Evolutionary conservation across 2,329 filamentous ascomycete species (phyloP).

Genomic region (Chrysosporium keratinophilum): DNA sequence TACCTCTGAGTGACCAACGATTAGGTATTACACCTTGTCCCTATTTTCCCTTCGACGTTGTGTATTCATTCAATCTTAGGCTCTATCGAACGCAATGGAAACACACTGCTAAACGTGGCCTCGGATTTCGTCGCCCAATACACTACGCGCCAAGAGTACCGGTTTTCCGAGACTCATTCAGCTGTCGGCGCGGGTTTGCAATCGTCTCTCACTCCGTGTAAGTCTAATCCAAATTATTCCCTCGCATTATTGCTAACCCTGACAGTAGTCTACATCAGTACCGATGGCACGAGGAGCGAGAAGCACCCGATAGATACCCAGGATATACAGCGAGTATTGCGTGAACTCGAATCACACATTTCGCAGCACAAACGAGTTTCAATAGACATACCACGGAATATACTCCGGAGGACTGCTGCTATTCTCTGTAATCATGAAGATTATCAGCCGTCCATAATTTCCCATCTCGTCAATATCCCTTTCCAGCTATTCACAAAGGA

Average conservation of each 20-base stretch:
- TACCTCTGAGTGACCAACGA: constrained; percentile 77
- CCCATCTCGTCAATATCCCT: constrained; percentile 83
- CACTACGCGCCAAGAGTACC: constrained; percentile 90
- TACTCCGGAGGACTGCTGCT: constrained; percentile 73
- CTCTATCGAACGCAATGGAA: constrained; percentile 65
- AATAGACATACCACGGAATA: constrained; percentile 65
- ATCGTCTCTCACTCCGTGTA: constrained; percentile 1
- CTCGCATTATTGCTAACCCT: neutral
- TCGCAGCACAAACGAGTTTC: constrained; percentile 58
- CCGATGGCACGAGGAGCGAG: neutral
- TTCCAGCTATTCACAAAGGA: constrained; percentile 90
- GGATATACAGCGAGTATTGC: constrained; percentile 10
- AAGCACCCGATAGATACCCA: constrained; percentile 5
- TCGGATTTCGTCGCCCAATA: constrained; percentile 97
- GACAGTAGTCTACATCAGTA: neutral
- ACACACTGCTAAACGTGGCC: constrained; percentile 72
- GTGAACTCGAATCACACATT: constrained; percentile 32
- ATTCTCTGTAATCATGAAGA: constrained; percentile 68
- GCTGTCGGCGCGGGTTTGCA: neutral
- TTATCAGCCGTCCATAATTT: constrained; percentile 67
- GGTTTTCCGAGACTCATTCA: constrained; percentile 59
- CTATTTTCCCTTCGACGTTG: neutral
- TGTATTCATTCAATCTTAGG: constrained; percentile 21
- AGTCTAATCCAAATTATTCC: neutral
- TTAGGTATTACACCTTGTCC: constrained; percentile 42